Percentiles rank a stretch among this genome's conserved stretches.
Conservation (phyloP, 1,284 basidiomycete genomes). For the Ustilago curta region DNA sequence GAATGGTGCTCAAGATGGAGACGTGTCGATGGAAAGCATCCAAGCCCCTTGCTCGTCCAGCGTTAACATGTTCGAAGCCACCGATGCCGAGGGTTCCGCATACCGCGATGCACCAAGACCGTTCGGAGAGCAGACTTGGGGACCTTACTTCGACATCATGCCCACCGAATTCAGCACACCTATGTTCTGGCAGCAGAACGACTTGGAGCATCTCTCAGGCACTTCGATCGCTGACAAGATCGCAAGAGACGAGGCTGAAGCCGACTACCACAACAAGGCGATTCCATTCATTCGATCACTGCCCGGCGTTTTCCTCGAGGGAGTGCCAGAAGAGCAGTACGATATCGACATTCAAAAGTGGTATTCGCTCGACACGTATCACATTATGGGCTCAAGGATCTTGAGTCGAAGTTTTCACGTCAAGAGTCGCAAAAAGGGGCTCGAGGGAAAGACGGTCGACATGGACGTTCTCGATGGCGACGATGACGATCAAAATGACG, state of each 20-base stretch:
- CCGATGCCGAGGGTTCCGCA: slow-evolving; percentile 19
- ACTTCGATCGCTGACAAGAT: slow-evolving; percentile 89
- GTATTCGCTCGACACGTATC: slow-evolving; percentile 83
- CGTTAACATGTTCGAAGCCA: slow-evolving; percentile 23
- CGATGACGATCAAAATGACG: slow-evolving; percentile 40
- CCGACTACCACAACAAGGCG: slow-evolving; percentile 74
- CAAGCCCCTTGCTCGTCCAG: not conserved
- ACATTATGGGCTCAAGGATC: slow-evolving; percentile 92
- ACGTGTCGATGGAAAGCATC: slow-evolving; percentile 46
- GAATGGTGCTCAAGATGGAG: slow-evolving; percentile 18
- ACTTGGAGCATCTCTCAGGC: slow-evolving; percentile 82
- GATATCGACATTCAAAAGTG: slow-evolving; percentile 62
- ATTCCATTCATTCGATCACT: slow-evolving; percentile 68
- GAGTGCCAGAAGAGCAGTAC: slow-evolving; percentile 4
- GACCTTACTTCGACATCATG: slow-evolving; percentile 71
- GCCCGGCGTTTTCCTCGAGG: slow-evolving; percentile 55
- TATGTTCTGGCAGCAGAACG: slow-evolving; percentile 89
- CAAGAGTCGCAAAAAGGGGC: slow-evolving; percentile 45
- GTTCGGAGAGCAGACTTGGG: slow-evolving; percentile 55
- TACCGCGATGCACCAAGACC: slow-evolving; percentile 14
- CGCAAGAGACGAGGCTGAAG: slow-evolving; percentile 84
- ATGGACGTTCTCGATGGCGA: slow-evolving; percentile 64
- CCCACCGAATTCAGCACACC: slow-evolving; percentile 82
- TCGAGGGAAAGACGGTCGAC: slow-evolving; percentile 49
- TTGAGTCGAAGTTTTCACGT: slow-evolving; percentile 90